Base-by-base conservation (phyloP, 2,329 filamentous ascomycete species). In the Verticillium tricorpus region DNA sequence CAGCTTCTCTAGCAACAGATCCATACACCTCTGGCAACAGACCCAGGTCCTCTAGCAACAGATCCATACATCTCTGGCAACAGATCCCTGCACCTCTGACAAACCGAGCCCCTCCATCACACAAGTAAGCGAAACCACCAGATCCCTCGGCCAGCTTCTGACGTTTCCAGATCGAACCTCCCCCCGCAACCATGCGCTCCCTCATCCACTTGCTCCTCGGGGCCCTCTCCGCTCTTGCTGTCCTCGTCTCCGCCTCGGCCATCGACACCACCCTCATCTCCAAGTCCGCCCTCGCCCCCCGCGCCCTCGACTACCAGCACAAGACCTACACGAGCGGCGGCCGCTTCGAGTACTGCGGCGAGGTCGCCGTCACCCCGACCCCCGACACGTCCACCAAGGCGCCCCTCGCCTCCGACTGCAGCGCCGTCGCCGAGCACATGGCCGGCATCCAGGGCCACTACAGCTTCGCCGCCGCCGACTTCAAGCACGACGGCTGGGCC, bases 341-440 rank as follows among this genome's bases (percentile, higher is more conserved):
- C 45, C 59, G 61, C 25, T 60, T 62, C 34, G 63, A 66, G 32
- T 66, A 57, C 60, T 66, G 65, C 60, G 61, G 63, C 31, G 65
- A 65, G 34, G 28, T 57, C 9, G 61, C 61, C 19, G 56, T 62
- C 37, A 52, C 60, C 37, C 60, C 60, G 1, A 54, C 40, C 34
- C 57, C 63, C 9, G 45, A 52, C 9, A 59, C 63, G 50, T 63
- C 63, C 11, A 17, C 61, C 7, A 52, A 60, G 3, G 61, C 63
- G 11, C 65, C 65, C 3, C 52, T 55, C 56, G 62, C 60, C 15
- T 57, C 59, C 25, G 63, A 66, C 57, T 65, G 65, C 25, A 45
- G 28, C 28, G 37, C 54, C 2, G 45, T 66, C 12, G 60, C 31
- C 40, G 32, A 25, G 19, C 52, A 60, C 2, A 34, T 65, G 37